Percentiles rank a stretch among this genome's conserved stretches.
Conservation (phyloP, 768 basidiomycete species). For the Sporobolomyces roseus region DNA sequence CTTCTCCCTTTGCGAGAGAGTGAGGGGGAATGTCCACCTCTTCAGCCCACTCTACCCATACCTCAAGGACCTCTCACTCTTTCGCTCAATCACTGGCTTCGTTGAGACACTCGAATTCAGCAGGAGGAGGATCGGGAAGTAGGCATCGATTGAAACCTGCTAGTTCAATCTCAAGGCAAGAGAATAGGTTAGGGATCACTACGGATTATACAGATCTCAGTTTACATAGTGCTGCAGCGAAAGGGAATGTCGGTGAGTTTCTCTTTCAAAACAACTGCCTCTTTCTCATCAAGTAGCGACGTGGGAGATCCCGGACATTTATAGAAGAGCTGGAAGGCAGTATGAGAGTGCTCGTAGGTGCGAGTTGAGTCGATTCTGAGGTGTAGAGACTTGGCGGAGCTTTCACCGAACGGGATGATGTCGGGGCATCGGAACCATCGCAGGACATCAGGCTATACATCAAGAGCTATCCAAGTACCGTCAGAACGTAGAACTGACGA, state of each 20-base stretch:
- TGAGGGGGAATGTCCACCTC: neutral
- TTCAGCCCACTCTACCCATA: slow-evolving; percentile 1
- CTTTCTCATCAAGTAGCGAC: neutral
- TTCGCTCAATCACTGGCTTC: slow-evolving; percentile 13
- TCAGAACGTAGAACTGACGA: no score
- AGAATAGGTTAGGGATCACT: slow-evolving; percentile 25
- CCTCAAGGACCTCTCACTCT: neutral
- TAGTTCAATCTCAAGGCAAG: slow-evolving; percentile 17
- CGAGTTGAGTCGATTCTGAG: no score
- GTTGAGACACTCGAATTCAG: neutral
- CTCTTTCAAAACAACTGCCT: neutral
- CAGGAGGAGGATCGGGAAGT: neutral
- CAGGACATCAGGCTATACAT: no score
- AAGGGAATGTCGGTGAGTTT: slow-evolving; percentile 68
- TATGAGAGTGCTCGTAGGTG: no score
- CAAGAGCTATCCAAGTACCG: no score
- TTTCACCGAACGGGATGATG: no score
- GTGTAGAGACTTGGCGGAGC: no score
- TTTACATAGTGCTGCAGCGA: slow-evolving; percentile 54
- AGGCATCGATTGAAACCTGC: slow-evolving; percentile 14
- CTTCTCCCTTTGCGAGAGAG: neutral
- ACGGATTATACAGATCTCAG: slow-evolving; percentile 50
- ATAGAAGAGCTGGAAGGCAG: no score
- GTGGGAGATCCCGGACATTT: no score
- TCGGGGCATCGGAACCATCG: no score